Evolutionary conservation across 192 early-diverging fungal species (phyloP), one percentile per base, ranked within the genome.

Genomic region (Helicostylum pulchrum): DNA sequence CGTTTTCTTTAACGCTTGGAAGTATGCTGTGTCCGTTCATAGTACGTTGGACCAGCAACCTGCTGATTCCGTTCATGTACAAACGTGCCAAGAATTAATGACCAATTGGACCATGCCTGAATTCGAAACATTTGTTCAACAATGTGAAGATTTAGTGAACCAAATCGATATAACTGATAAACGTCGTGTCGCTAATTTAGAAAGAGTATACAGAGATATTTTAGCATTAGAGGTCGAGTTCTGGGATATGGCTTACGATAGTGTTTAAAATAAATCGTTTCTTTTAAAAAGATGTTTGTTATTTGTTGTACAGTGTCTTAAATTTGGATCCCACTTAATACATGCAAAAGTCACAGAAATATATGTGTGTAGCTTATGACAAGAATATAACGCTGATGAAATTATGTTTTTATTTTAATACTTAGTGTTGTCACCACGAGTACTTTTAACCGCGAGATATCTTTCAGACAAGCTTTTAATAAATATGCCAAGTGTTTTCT

Each of bases 1-100:
- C 2, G 53, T 69, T 5, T 67, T 67, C 42, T 67, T 61, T 30
- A 61, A 69, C 21, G 67, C 67, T 34, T 69, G 67, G 67, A 44
- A 42, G n/a, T 20, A 69, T 45, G 67, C 67, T 42, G 45, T 45
- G 30, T 53, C 67, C 8, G 6, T 63, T n/a, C 44, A 55, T 9
- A 34, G 9, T 7, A 14, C 53, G n/a, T 51, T 53, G 3, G 34
- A 17, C 14, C 14, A 42, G 1, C 48, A 50, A 5, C 4, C 14
- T 48, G 6, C 2, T 0, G 34, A 52, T 21, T 4, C 36, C 26
- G 8, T 19, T 47, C 62, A 65, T 46, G 39, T 64, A 5, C 31
- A 64, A n/a, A 64, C 63, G 4, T 60, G 59, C 10, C 42, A 56
- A 36, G 63, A 65, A 34, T 34, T 65, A 14, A 30, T 71, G n/a